Evolutionary conservation across 169 alveolate species (phyloP), one percentile per base, ranked within the genome.

Genomic region (Plasmodium adleri): DNA sequence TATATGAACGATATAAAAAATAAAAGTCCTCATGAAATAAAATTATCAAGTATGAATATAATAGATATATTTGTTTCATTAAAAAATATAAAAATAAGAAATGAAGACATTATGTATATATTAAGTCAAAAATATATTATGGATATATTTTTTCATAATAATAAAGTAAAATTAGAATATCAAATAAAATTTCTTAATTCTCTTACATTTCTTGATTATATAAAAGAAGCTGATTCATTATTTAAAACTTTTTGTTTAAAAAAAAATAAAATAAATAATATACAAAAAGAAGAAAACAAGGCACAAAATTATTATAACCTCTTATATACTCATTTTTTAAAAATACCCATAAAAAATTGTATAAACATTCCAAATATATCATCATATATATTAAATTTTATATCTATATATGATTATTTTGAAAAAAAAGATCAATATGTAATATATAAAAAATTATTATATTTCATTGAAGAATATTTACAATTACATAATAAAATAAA

Each of bases 351-450:
- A 60, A 24, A 8, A n/a, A 45, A n/a, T 39, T 72, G 59, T 22
- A 12, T 74, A 54, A 17, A 50, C 22, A 20, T 59, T n/a, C 50
- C 89, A 78, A 78, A 78, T 62, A 66, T 78, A 13, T 58, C 89
- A 45, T 50, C 74, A 32, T 78, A 78, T 58, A 32, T 78, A 9
- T 26, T 78, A 22, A 78, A 78, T 70, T 47, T 78, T 28, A 10
- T 64, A 15, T 59, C 64, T 62, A 20, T 74, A 39, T 58, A 59
- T 26, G 74, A 74, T 2, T 60, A 58, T 45, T 9, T 74, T 15
- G 52, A 50, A 26, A 13, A 24, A 2, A 26, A 74, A 2, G 22
- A 17, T 58, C 72, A 60, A 71, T 24, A 71, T 13, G 13, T 32
- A 52, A 43, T 68, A 12, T 15, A 12, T 5, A 43, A 20, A 71